Base-by-base conservation (phyloP, 257 asterid genomes). In the Verbascum thapsus region DNA sequence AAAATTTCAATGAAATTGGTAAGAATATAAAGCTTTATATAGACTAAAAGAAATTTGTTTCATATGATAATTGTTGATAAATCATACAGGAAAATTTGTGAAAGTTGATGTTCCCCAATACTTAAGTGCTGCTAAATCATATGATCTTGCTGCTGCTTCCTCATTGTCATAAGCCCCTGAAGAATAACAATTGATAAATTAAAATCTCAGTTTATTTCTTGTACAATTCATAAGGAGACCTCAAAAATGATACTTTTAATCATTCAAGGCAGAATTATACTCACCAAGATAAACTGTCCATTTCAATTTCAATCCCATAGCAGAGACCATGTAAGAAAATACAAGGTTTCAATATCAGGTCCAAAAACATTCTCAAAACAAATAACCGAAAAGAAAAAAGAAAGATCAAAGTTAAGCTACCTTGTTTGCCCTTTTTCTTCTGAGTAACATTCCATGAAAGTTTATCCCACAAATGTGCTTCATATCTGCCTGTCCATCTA, bases 81-180 rank as follows among this genome's bases (percentile, higher is more conserved):
- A 41, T n/a, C 79, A 57, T 81, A 81, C 87, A 10, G 78, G 84
- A 55, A 78, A 81, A 61, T 81, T 81, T 66, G 82, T 78, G 68
- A 63, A 66, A 63, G 87, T 81, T 10, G 84, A 69, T 66, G 75
- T 60, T 51, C 87, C 87, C 87, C 87, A 81, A 35, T 81, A 81
- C 58, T 81, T 81, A 2, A 81, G 80, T 66, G 87, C 87, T 5
- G 84, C 84, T 58, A 81, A 75, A 58, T 81, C 87, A 40, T 78
- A 81, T 6, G 87, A 84, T 61, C 84, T 59, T 35, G 87, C 87
- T 63, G 84, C 87, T 44, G 87, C 81, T 78, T 81, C 82, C 53
- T 81, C 84, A 18, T 75, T 80, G 34, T 78, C 84, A 76, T 73
- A 78, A 51, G 82, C 87, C 57, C 87, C 87, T 81, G 50, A 26